Percentiles rank a stretch among this genome's conserved stretches.
These are phyloP conservation scores for Acanthamoeba sp. DNA, from an alignment of 208 protist genomes.

Conservation along the genomic window DNA sequence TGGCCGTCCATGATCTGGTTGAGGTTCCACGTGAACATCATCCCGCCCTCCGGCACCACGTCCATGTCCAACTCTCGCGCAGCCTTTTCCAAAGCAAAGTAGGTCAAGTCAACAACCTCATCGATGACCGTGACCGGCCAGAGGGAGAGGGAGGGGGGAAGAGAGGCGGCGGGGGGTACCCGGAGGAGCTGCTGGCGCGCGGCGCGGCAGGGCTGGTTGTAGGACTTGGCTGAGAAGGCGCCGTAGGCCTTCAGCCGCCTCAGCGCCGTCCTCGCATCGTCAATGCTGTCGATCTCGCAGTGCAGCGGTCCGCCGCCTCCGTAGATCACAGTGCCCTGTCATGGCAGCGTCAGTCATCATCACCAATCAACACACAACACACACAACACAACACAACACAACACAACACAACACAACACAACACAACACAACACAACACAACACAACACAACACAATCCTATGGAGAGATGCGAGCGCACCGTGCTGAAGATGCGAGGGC, in stretches of 20 bases:
- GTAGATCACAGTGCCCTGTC: slow-evolving; percentile 66
- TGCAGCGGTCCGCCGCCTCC: slow-evolving; percentile 41
- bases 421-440: no score
- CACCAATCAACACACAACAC: no score
- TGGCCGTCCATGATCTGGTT: slow-evolving; percentile 71
- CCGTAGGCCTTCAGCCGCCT: slow-evolving; percentile 33
- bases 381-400: background rate
- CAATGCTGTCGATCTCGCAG: background rate
- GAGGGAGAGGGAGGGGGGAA: no score
- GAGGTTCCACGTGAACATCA: slow-evolving; percentile 66
- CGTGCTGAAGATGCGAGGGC: slow-evolving; percentile 62
- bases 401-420: background rate
- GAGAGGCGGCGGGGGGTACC: background rate
- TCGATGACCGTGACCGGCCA: background rate
- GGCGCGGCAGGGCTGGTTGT: slow-evolving; percentile 68
- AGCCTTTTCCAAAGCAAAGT: background rate
- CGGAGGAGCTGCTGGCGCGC: slow-evolving; percentile 25
- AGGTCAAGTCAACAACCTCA: background rate
- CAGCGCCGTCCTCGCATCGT: slow-evolving; percentile 7
- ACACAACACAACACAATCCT: no score
- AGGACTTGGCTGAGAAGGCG: slow-evolving; percentile 70
- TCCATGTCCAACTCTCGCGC: slow-evolving; percentile 9
- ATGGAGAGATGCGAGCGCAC: background rate
- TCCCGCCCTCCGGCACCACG: slow-evolving; percentile 67
- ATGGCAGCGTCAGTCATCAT: no score